Conservation (phyloP, 2,329 filamentous ascomycete species). For the Alternaria gansuensis region DNA sequence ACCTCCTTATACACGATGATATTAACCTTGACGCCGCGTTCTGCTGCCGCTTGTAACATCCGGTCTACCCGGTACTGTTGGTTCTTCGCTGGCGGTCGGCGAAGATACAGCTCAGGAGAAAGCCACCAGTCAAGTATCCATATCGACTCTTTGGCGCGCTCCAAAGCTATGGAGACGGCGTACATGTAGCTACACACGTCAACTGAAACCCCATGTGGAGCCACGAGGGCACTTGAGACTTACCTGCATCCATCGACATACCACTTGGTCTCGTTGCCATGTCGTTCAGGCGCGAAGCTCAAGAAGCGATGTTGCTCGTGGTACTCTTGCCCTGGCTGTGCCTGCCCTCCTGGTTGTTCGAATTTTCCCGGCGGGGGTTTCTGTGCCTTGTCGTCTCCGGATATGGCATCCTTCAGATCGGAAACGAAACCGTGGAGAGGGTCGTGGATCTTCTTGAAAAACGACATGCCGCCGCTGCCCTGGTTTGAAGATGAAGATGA, state of each 20-base stretch:
- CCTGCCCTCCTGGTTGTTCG: constrained; percentile 31
- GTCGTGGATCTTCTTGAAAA: constrained; percentile 65
- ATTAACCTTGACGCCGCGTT: constrained; percentile 83
- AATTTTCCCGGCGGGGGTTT: constrained; percentile 49
- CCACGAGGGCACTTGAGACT: not conserved
- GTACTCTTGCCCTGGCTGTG: constrained; percentile 49
- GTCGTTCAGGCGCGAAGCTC: constrained; percentile 76
- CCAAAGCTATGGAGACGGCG: constrained; percentile 81
- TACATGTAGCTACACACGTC: constrained; percentile 70
- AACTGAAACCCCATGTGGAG: not conserved
- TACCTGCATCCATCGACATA: constrained; percentile 71
- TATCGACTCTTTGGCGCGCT: constrained; percentile 78
- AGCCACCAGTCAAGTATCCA: constrained; percentile 93
- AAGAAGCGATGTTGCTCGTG: constrained; percentile 62
- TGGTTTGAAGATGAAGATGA: constrained; percentile 39
- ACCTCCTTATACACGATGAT: constrained; percentile 91
- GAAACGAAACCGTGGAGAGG: constrained; percentile 61
- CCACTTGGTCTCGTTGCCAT: constrained; percentile 81
- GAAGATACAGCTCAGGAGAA: constrained; percentile 85
- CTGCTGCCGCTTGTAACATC: constrained; percentile 81
- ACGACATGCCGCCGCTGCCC: constrained; percentile 51
- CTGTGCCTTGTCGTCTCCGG: constrained; percentile 58
- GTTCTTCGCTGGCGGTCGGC: constrained; percentile 81
- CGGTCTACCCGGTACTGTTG: constrained; percentile 84
- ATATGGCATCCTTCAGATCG: constrained; percentile 61